Evolutionary conservation across 352 stramenopile genomes (phyloP).

Genomic region (Phytophthora ramorum): DNA sequence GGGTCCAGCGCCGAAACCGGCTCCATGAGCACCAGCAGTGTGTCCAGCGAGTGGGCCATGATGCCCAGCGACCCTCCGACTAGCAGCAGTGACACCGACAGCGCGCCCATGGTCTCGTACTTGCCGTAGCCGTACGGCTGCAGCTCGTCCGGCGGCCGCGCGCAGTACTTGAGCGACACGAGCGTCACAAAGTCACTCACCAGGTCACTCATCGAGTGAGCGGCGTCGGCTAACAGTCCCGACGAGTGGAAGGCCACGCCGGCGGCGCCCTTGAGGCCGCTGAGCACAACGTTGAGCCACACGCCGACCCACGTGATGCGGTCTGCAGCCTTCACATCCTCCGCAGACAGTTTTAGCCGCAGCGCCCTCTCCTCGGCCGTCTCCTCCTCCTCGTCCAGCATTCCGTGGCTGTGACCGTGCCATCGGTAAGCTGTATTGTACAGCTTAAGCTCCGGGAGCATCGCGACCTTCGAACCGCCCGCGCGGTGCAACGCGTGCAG

Average conservation of each 20-base stretch:
- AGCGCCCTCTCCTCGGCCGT: conserved; percentile 35
- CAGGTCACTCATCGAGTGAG: conserved; percentile 95
- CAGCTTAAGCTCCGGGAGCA: conserved; percentile 11
- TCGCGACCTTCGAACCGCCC: conserved; percentile 1
- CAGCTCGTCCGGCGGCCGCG: conserved; percentile 91
- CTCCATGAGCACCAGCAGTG: conserved; percentile 59
- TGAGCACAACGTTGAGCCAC: conserved; percentile 75
- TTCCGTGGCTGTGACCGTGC: conserved; percentile 52
- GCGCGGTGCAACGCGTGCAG: conserved; percentile 15
- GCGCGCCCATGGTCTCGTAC: conserved; percentile 75
- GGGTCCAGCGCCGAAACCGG: conserved; percentile 35
- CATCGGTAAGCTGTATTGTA: conserved; percentile 27
- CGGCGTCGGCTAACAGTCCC: conserved; percentile 94
- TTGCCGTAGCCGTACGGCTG: conserved; percentile 86
- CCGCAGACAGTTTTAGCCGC: conserved; percentile 34
- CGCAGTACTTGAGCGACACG: conserved; percentile 88
- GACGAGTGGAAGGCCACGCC: conserved; percentile 84
- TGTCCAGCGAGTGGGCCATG: conserved; percentile 73
- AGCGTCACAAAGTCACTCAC: conserved; percentile 96
- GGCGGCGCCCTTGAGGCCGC: conserved; percentile 69
- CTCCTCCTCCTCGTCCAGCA: conserved; percentile 27
- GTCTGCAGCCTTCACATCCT: conserved; percentile 53
- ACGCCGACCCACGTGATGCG: conserved; percentile 79
- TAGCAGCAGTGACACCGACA: conserved; percentile 69
- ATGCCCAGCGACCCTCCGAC: conserved; percentile 72